Conservation (phyloP, 2,329 filamentous ascomycete genomes). For the Aciculosporium take region DNA sequence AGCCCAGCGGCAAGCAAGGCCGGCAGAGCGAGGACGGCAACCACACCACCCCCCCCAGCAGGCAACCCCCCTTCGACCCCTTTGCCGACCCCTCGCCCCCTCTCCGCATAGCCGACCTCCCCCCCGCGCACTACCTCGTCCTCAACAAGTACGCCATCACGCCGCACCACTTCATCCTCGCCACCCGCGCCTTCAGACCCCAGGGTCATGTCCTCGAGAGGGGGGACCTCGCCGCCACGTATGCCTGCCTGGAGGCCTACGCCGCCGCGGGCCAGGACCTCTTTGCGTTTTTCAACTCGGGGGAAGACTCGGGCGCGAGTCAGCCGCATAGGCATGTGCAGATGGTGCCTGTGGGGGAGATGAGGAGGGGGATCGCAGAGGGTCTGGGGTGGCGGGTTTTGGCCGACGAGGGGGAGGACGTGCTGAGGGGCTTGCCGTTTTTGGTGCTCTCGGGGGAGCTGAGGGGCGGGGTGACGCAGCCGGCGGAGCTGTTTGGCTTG, state of each 20-base stretch:
- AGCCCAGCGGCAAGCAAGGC: slow-evolving; percentile 38
- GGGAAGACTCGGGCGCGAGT: slow-evolving; percentile 52
- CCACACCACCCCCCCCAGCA: too few relatives aligned
- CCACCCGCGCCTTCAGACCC: slow-evolving; percentile 46
- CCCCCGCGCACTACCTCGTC: slow-evolving; percentile 46
- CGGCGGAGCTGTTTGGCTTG: slow-evolving; percentile 22
- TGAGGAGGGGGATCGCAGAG: slow-evolving; percentile 47
- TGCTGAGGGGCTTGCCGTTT: slow-evolving; percentile 25
- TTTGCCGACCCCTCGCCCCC: slow-evolving; percentile 46
- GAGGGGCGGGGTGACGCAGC: slow-evolving; percentile 18
- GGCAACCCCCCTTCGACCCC: slow-evolving; percentile 34
- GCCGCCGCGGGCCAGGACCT: slow-evolving; percentile 20
- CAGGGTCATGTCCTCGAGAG: slow-evolving; percentile 50
- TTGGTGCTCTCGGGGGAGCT: slow-evolving; percentile 27
- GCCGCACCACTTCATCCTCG: slow-evolving; percentile 56
- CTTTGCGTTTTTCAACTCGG: slow-evolving; percentile 59
- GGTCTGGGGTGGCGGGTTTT: slow-evolving; percentile 40
- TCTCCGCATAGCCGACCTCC: slow-evolving; percentile 38
- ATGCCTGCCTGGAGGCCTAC: slow-evolving; percentile 48
- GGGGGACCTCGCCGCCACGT: slow-evolving; percentile 45
- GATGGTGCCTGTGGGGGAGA: slow-evolving; percentile 49
- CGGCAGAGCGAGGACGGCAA: too few relatives aligned
- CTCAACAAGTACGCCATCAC: slow-evolving; percentile 66
- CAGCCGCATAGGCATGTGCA: slow-evolving; percentile 61
- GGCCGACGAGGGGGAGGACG: slow-evolving; percentile 24